phyloP scores from a whole-genome alignment of 805 yeast species.

The Lipomyces orientalis region DNA sequence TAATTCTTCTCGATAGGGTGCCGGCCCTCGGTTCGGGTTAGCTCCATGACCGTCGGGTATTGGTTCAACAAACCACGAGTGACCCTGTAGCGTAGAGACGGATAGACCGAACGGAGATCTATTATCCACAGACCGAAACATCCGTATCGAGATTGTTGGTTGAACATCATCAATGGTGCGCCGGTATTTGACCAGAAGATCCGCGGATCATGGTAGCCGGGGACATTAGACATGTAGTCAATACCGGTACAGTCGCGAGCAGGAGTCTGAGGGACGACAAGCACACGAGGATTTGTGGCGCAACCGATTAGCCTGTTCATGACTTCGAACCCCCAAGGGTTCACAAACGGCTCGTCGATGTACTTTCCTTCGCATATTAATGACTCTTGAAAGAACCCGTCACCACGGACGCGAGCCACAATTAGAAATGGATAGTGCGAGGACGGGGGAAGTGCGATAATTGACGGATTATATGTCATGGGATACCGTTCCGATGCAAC shows the following conservation, averaged over 20 bases:
- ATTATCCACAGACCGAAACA: conserved; percentile 37
- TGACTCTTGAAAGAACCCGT: conserved; percentile 22
- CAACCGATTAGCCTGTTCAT: conserved; percentile 20
- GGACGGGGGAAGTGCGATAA: conserved; percentile 34
- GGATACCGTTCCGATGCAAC: conserved; percentile 26
- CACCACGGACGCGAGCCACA: conserved; percentile 35
- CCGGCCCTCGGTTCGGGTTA: conserved; percentile 34
- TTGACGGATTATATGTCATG: conserved; percentile 34
- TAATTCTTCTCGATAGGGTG: conserved; percentile 30
- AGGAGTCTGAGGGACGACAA: conserved; percentile 33
- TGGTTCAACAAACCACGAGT: conserved; percentile 30
- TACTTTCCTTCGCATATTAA: conserved; percentile 35
- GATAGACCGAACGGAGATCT: conserved; percentile 34
- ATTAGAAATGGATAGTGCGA: conserved; percentile 35
- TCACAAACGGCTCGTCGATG: conserved; percentile 19
- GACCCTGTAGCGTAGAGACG: conserved; percentile 32
- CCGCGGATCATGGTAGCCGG: conserved; percentile 36
- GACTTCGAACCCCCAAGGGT: conserved; percentile 21
- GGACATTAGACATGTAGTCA: conserved; percentile 32
- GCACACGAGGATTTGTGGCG: conserved; percentile 29
- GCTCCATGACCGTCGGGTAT: conserved; percentile 32
- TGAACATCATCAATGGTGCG: conserved; percentile 36
- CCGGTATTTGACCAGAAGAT: conserved; percentile 35
- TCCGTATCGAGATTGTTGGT: conserved; percentile 37
- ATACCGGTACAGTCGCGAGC: conserved; percentile 30